A percentile compares a stretch with the other conserved stretches of the same genome.
phyloP scores from a whole-genome alignment of 2,329 filamentous ascomycete species.

The Basipetospora chlamydospora region DNA sequence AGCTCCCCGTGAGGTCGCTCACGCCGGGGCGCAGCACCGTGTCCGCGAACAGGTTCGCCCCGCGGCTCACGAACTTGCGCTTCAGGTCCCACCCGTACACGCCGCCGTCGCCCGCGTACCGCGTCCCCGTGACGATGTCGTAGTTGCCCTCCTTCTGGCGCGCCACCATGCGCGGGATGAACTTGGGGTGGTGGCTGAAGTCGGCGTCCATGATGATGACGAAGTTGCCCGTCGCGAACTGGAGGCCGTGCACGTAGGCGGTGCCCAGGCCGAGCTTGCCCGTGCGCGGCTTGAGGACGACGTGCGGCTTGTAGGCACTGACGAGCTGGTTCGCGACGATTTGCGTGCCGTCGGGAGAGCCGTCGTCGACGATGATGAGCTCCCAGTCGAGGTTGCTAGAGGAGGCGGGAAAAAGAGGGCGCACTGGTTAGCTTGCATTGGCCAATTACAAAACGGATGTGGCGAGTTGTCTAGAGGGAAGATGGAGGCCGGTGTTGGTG shows the following conservation, averaged over 20 bases:
- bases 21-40: slow-evolving; percentile 86
- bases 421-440: slow-evolving; percentile 2
- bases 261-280: slow-evolving; percentile 97
- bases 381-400: slow-evolving; percentile 85
- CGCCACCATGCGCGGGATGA: slow-evolving; percentile 87
- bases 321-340: slow-evolving; percentile 81
- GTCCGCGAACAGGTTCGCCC: slow-evolving; percentile 91
- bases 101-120: slow-evolving; percentile 79
- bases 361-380: slow-evolving; percentile 95
- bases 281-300: slow-evolving; percentile 72
- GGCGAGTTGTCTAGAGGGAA: neutral
- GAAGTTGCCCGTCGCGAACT: slow-evolving; percentile 83
- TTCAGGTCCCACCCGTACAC: slow-evolving; percentile 97
- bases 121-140: slow-evolving; percentile 93
- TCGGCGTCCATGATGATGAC: slow-evolving; percentile 99
- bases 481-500: too few relatives aligned
- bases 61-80: slow-evolving; percentile 68
- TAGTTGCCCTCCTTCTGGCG: slow-evolving; percentile 64
- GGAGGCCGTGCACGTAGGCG: slow-evolving; percentile 86
- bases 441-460: neutral
- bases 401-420: neutral
- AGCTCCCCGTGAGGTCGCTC: slow-evolving; percentile 88
- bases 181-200: slow-evolving; percentile 98
- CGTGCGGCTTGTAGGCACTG: slow-evolving; percentile 64
- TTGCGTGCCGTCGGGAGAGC: slow-evolving; percentile 89